Base-by-base conservation (phyloP, 345 rosid genomes). In the Arabidopsis thaliana region DNA sequence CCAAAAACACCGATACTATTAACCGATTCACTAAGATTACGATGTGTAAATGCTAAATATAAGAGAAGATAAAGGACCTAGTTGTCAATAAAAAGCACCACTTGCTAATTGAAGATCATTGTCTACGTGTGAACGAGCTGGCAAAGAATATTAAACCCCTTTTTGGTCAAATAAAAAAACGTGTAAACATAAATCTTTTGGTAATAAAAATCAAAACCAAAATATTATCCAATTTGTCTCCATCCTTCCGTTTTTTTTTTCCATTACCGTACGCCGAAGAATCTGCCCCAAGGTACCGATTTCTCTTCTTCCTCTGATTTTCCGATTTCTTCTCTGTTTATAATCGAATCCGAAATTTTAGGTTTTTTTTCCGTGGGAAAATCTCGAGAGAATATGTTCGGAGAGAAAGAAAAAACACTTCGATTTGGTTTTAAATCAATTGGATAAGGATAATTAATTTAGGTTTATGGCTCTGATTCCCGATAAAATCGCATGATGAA, bases 81-180 rank as follows among this genome's bases (percentile, higher is more conserved):
- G 10, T 38, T 10, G 14, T 25, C 8, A 46, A 75, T 58, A 9
- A 22, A 37, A 57, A 5, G 1, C 28, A 5, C 52, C 25, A 76
- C 74, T 76, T 68, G 79, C 64, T 69, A 68, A 52, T 52, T 52
- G 49, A 22, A 36, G 41, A 32, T 22, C 2, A 23, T 51, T 76
- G 69, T 52, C 36, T 60, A 71, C 80, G 80, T 77, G 72, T 46
- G 45, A 55, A 48, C 71, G 28, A 77, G 76, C 67, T 71, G 80
- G 72, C 76, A 71, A 50, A 71, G 61, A 72, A 58, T 70, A 70
- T 46, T 69, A 6, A 69, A 63, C 9, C 45, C 45, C 40, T 22
- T n/a, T 8, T 7, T 3, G 9, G 58, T 72, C 45, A 61, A 41
- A 59, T 38, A 37, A 64, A 36, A 36, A 46, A 71, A 16, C 45